phyloP scores from a whole-genome alignment of 2,329 filamentous ascomycete genomes.

The Colletotrichum ledebouriae region DNA sequence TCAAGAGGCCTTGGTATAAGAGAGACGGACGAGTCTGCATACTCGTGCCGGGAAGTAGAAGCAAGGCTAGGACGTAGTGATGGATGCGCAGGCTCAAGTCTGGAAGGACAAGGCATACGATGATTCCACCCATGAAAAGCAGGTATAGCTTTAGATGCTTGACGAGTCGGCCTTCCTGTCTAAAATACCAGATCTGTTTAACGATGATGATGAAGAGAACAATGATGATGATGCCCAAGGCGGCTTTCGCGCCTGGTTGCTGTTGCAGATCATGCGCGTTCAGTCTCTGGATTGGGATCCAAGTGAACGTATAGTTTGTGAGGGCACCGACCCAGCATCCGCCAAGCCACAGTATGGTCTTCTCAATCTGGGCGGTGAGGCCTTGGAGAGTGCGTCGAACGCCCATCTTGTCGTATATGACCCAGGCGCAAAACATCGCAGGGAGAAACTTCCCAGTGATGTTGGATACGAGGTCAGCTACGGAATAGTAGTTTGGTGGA shows the following conservation, averaged over 20 bases:
- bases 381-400: constrained; percentile 78
- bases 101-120: constrained; percentile 80
- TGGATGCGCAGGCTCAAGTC: constrained; percentile 88
- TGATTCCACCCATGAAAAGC: constrained; percentile 74
- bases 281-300: constrained; percentile 93
- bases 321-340: constrained; percentile 91
- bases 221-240: constrained; percentile 82
- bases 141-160: constrained; percentile 84
- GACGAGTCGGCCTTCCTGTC: constrained; percentile 84
- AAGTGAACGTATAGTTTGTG: constrained; percentile 95
- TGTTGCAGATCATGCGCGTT: constrained; percentile 89
- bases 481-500: constrained; percentile 76
- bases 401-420: constrained; percentile 87
- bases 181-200: constrained; percentile 87
- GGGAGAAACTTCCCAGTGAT: constrained; percentile 87
- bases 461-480: constrained; percentile 80
- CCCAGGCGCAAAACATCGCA: constrained; percentile 87
- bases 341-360: constrained; percentile 90
- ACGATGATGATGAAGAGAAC: constrained; percentile 76
- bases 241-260: constrained; percentile 89
- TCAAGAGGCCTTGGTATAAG: constrained; percentile 88
- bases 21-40: constrained; percentile 89
- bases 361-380: constrained; percentile 87
- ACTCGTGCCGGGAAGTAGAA: constrained; percentile 88
- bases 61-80: constrained; percentile 90